Conservation (phyloP, 2,329 filamentous ascomycete species). For the Diplodia seriata region DNA sequence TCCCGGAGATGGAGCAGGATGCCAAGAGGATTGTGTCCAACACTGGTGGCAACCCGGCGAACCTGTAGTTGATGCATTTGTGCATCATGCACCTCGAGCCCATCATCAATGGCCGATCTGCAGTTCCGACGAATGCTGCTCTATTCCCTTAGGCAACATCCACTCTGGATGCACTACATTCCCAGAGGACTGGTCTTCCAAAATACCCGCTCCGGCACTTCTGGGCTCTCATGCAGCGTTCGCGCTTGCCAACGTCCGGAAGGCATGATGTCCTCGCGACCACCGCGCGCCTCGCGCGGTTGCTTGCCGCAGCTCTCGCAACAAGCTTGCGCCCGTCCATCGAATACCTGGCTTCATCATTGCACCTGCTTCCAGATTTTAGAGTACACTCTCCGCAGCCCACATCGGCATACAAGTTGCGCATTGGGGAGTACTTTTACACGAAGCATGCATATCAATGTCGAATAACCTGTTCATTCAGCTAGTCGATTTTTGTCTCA, state of each 20-base stretch:
- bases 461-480: background rate
- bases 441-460: background rate
- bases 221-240: background rate
- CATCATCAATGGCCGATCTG: background rate
- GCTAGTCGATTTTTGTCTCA: too few relatives aligned
- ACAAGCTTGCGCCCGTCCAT: background rate
- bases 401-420: background rate
- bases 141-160: too few relatives aligned
- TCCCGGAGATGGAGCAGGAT: slow-evolving; percentile 63
- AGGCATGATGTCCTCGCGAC: background rate
- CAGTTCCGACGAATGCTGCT: too few relatives aligned
- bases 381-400: background rate
- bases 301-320: background rate
- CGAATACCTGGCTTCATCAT: background rate
- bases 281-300: background rate
- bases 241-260: background rate
- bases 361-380: background rate
- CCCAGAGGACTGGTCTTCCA: background rate
- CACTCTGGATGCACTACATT: background rate
- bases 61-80: background rate
- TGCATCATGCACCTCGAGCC: background rate
- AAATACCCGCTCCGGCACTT: background rate
- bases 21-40: slow-evolving; percentile 59
- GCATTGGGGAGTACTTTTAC: background rate
- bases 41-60: slow-evolving; percentile 46